Percentiles rank a stretch among this genome's conserved stretches.
Conservation (phyloP, 75 land plant genomes). For the Isoetes taiwanensis region DNA sequence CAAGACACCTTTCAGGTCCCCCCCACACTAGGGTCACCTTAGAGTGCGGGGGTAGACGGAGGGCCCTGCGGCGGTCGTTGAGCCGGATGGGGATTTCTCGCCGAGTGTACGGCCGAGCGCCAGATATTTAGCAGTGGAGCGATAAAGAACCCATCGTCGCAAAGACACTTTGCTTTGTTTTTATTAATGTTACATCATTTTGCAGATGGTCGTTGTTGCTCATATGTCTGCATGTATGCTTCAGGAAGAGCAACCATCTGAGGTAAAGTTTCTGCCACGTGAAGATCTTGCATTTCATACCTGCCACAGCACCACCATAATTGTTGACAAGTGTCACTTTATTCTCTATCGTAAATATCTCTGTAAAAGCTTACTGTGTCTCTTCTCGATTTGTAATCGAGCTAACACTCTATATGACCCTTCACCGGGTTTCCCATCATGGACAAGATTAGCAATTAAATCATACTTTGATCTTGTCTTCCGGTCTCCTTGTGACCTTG, state of each 20-base stretch:
- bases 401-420: background rate
- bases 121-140: too few relatives aligned
- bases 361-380: background rate
- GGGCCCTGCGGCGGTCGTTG: too few relatives aligned
- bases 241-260: slow-evolving; percentile 9
- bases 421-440: slow-evolving; percentile 6
- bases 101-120: too few relatives aligned
- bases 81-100: too few relatives aligned
- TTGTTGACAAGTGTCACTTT: background rate
- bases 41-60: too few relatives aligned
- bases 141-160: too few relatives aligned
- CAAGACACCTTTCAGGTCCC: too few relatives aligned
- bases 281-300: slow-evolving; percentile 7
- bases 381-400: background rate
- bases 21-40: too few relatives aligned
- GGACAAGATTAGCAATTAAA: slow-evolving; percentile 2
- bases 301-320: background rate
- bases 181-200: too few relatives aligned
- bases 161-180: too few relatives aligned
- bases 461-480: slow-evolving; percentile 1
- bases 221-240: slow-evolving; percentile 2
- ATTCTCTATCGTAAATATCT: background rate
- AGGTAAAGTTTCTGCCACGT: slow-evolving; percentile 5
- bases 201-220: too few relatives aligned
- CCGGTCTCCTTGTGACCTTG: background rate